Conservation (phyloP, 345 rosid species). For the Lagerstroemia speciosa region DNA sequence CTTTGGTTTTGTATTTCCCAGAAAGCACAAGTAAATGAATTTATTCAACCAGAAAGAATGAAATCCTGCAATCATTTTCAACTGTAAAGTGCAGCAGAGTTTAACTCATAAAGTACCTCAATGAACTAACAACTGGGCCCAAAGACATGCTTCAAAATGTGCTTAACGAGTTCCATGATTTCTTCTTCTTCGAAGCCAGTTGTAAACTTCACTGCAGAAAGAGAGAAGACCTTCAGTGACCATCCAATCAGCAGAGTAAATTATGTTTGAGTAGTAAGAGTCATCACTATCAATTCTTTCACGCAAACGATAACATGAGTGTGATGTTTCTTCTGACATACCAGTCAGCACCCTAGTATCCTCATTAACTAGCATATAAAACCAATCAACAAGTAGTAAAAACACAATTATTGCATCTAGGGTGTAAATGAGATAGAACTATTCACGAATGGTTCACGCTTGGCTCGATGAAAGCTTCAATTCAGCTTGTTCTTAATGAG, state of each 20-base stretch:
- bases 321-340: not conserved
- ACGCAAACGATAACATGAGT: not conserved
- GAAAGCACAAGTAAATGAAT: not conserved
- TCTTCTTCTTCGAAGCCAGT: conserved; percentile 51
- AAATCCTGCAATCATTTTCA: not conserved
- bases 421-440: no score
- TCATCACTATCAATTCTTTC: not conserved
- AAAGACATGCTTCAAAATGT: conserved; percentile 59
- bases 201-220: conserved; percentile 52
- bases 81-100: not conserved
- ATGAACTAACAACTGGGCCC: conserved; percentile 14
- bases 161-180: conserved; percentile 32
- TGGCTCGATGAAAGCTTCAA: no score
- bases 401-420: not conserved
- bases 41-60: not conserved
- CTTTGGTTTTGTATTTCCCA: no score
- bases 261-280: not conserved
- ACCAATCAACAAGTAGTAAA: not conserved
- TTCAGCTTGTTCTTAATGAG: no score
- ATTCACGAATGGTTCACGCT: no score
- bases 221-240: not conserved
- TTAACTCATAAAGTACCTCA: not conserved
- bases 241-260: not conserved
- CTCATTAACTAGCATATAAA: not conserved
- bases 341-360: not conserved